A percentile compares a stretch with the other conserved stretches of the same genome.
Conservation (phyloP, 2,329 filamentous ascomycete species). For the Xylaria sp. region DNA sequence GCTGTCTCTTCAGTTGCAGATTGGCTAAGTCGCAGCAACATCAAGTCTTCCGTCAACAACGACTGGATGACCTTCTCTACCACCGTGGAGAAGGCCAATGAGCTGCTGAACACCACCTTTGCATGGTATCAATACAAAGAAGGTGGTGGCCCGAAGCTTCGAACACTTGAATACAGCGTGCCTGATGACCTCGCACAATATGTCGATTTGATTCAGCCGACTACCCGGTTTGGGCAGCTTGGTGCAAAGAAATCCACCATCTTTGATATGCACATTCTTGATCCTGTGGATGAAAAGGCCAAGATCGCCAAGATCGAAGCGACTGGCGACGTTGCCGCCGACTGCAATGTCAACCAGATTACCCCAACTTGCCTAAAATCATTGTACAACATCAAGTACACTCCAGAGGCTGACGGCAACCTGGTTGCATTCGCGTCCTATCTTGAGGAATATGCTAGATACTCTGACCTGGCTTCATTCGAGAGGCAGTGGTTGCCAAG, state of each 20-base stretch:
- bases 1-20: slow-evolving; percentile 48
- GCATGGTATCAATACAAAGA: slow-evolving; percentile 49
- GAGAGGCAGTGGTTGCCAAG: slow-evolving; percentile 59
- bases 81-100: slow-evolving; percentile 48
- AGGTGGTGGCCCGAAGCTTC: slow-evolving; percentile 47
- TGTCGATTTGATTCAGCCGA: slow-evolving; percentile 57
- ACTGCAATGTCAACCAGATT: slow-evolving; percentile 46
- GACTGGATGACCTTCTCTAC: slow-evolving; percentile 52
- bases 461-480: slow-evolving; percentile 62
- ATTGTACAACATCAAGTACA: slow-evolving; percentile 53
- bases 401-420: slow-evolving; percentile 62
- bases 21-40: slow-evolving; percentile 52
- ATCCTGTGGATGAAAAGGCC: slow-evolving; percentile 29
- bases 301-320: slow-evolving; percentile 16
- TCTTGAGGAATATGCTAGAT: slow-evolving; percentile 55
- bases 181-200: slow-evolving; percentile 45
- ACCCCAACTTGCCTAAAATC: slow-evolving; percentile 53
- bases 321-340: slow-evolving; percentile 26
- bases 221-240: slow-evolving; percentile 54
- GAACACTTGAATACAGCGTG: slow-evolving; percentile 44
- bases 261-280: slow-evolving; percentile 38
- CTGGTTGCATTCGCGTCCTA: slow-evolving; percentile 66
- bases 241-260: slow-evolving; percentile 42
- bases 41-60: slow-evolving; percentile 45
- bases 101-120: slow-evolving; percentile 55